phyloP scores from a whole-genome alignment of 371 early-diverging fungal species.

The Lichtheimia hyalospora region DNA sequence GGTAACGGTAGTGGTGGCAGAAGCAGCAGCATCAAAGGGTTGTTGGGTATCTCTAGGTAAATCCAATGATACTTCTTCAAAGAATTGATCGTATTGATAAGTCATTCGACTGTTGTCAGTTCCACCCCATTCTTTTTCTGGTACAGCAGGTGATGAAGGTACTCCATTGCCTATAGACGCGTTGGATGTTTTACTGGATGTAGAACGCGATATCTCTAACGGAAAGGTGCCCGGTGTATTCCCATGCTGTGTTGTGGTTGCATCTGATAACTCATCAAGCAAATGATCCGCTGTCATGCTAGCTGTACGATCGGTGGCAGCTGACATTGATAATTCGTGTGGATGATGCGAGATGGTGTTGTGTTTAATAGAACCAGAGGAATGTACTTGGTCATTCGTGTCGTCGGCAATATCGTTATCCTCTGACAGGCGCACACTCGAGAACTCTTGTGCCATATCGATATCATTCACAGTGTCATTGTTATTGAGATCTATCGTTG shows the following conservation, averaged over 20 bases:
- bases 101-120: conserved; percentile 9
- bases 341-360: too few relatives aligned
- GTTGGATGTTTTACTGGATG: conserved; percentile 6
- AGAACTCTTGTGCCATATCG: not conserved
- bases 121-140: too few relatives aligned
- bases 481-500: too few relatives aligned
- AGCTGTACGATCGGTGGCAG: not conserved
- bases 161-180: not conserved
- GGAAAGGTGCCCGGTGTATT: not conserved
- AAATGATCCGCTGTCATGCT: conserved; percentile 1
- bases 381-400: not conserved
- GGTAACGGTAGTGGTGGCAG: conserved; percentile 1
- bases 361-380: not conserved
- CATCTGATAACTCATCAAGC: conserved; percentile 5
- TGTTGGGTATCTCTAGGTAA: conserved; percentile 31
- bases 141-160: too few relatives aligned
- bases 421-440: conserved; percentile 3
- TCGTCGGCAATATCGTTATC: not conserved
- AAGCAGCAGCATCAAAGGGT: not conserved
- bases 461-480: too few relatives aligned
- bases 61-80: conserved; percentile 55
- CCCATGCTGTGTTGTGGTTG: not conserved
- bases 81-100: conserved; percentile 48
- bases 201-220: not conserved
- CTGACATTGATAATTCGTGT: too few relatives aligned